These are phyloP conservation scores for Phialophora macrospora DNA, from an alignment of 2,329 filamentous ascomycete species.

Conservation along the genomic window DNA sequence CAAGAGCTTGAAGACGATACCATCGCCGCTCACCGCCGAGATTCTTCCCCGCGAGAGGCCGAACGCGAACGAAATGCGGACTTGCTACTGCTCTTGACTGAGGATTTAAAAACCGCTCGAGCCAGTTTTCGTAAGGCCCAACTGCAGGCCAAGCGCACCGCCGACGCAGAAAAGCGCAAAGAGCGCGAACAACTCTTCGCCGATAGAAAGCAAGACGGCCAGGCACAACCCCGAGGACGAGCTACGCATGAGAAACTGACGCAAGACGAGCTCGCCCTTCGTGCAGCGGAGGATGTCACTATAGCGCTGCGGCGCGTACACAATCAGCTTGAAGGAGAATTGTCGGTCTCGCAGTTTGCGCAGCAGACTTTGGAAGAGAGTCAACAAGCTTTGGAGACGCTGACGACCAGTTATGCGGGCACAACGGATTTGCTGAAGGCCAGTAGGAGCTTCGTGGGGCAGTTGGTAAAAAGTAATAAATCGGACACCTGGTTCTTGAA, in stretches of 20 bases:
- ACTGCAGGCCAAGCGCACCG: constrained; percentile 74
- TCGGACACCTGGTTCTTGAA: constrained; percentile 98
- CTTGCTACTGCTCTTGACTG: constrained; percentile 67
- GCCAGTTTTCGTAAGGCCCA: constrained; percentile 80
- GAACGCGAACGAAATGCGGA: constrained; percentile 70
- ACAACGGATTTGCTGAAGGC: constrained; percentile 77
- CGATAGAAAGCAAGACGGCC: constrained; percentile 45
- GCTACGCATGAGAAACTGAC: constrained; percentile 58
- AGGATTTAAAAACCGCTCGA: constrained; percentile 71
- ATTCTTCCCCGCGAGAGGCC: constrained; percentile 42
- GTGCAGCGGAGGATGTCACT: constrained; percentile 82
- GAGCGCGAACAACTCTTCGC: constrained; percentile 78
- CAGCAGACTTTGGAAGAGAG: constrained; percentile 73
- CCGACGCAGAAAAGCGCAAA: constrained; percentile 72
- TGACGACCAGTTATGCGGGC: constrained; percentile 79
- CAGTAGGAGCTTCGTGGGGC: constrained; percentile 75
- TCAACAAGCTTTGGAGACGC: constrained; percentile 76
- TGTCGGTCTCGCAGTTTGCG: constrained; percentile 85
- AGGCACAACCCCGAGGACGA: constrained; percentile 22
- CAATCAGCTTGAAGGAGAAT: constrained; percentile 80
- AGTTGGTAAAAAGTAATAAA: constrained; percentile 85
- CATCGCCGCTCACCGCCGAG: constrained; percentile 18
- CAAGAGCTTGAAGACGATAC: constrained; percentile 73
- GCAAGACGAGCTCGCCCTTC: constrained; percentile 73
- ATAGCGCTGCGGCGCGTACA: constrained; percentile 82